Conservation (phyloP, 2,329 filamentous ascomycete species). For the Karstenula rhodostoma region DNA sequence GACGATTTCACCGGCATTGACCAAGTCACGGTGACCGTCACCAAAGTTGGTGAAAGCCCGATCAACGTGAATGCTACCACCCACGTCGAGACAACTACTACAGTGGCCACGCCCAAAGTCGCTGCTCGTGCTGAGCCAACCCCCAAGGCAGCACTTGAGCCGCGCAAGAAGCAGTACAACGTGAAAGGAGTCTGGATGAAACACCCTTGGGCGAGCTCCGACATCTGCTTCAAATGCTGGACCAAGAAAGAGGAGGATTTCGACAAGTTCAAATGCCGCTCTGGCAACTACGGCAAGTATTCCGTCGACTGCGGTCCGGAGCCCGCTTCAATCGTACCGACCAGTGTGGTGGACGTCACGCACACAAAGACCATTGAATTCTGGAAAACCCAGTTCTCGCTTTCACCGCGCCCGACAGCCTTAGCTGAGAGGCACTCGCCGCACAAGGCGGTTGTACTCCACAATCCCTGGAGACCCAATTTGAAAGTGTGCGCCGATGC, state of each 20-base stretch:
- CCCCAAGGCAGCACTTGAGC: constrained; percentile 8
- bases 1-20: background rate
- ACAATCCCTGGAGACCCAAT: constrained; percentile 21
- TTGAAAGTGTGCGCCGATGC: constrained; percentile 26
- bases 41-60: too few relatives aligned
- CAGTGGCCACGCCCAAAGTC: background rate
- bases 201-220: constrained; percentile 32
- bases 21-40: too few relatives aligned
- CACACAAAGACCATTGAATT: background rate
- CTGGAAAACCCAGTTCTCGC: background rate
- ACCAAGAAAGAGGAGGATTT: constrained; percentile 19
- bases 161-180: constrained; percentile 16
- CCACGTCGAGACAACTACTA: background rate
- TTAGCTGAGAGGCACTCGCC: constrained; percentile 25
- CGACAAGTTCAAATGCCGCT: constrained; percentile 28
- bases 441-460: constrained; percentile 27
- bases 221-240: constrained; percentile 39
- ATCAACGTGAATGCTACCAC: background rate
- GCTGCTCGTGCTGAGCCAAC: constrained; percentile 2
- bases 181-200: constrained; percentile 33
- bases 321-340: constrained; percentile 1
- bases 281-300: constrained; percentile 10
- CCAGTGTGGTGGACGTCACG: constrained; percentile 1
- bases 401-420: background rate
- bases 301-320: constrained; percentile 17